Evolutionary conservation across 2,329 filamentous ascomycete genomes (phyloP).

Genomic region (Pseudopithomyces chartarum): DNA sequence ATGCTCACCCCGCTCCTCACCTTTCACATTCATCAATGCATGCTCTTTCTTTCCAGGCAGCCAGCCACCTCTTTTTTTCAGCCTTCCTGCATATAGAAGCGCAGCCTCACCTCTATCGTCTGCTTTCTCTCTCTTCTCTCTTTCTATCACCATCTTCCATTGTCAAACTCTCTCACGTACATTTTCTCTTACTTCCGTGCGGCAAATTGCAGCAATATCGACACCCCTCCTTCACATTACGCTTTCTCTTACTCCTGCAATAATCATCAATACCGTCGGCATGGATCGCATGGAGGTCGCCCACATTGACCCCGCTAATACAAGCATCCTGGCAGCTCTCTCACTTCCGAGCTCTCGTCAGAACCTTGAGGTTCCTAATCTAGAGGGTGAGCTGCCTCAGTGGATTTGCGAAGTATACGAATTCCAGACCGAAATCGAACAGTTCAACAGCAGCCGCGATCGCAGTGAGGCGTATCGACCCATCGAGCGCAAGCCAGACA

Average conservation of each 20-base stretch:
- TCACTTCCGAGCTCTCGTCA: conserved; percentile 1
- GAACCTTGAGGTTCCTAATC: neutral
- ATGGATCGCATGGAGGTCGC: neutral
- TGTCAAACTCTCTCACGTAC: neutral
- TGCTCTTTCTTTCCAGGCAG: neutral
- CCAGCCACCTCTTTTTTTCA: conserved; percentile 13
- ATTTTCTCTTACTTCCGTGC: neutral
- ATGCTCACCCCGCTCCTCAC: conserved; percentile 15
- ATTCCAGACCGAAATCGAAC: neutral
- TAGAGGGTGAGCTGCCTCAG: neutral
- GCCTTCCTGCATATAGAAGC: conserved; percentile 1
- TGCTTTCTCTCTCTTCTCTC: conserved; percentile 2
- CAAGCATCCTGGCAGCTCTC: neutral
- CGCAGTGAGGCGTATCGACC: neutral
- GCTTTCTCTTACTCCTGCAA: neutral
- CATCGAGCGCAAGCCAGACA: conserved; percentile 5
- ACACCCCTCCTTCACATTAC: conserved; percentile 8
- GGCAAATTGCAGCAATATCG: neutral
- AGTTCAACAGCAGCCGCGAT: neutral
- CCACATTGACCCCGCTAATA: conserved; percentile 9
- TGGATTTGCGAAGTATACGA: conserved; percentile 14
- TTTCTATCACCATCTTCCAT: neutral
- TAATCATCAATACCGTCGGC: neutral
- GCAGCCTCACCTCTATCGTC: neutral
- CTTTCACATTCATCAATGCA: neutral